Evolutionary conservation across 2,329 filamentous ascomycete genomes (phyloP).

Genomic region (Penicillium sp.): DNA sequence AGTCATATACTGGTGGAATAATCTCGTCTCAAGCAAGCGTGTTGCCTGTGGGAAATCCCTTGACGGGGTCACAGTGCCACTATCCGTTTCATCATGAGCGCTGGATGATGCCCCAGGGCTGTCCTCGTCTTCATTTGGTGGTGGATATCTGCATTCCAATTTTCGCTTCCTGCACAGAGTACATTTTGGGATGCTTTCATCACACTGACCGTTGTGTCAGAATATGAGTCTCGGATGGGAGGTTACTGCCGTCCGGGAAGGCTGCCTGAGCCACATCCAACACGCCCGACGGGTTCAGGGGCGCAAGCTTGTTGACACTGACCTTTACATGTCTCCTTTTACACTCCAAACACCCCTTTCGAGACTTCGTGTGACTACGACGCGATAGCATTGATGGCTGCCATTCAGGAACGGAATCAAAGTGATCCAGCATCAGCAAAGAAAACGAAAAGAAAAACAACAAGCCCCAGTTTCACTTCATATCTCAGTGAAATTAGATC

Average conservation of each 20-base stretch:
- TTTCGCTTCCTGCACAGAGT: slow-evolving; percentile 39
- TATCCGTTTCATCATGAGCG: slow-evolving; percentile 22
- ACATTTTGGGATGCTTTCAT: slow-evolving; percentile 39
- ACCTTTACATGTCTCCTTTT: slow-evolving; percentile 44
- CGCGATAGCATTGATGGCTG: slow-evolving; percentile 30
- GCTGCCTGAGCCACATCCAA: not conserved
- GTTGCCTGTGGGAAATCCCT: slow-evolving; percentile 20
- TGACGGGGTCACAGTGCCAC: slow-evolving; percentile 9
- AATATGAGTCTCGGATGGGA: not conserved
- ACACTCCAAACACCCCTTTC: slow-evolving; percentile 42
- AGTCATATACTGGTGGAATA: slow-evolving; percentile 42
- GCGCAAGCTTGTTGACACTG: slow-evolving; percentile 1
- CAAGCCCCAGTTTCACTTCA: not conserved
- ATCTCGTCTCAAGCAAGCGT: slow-evolving; percentile 37
- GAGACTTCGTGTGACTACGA: slow-evolving; percentile 42
- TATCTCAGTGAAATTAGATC: slow-evolving; percentile 1
- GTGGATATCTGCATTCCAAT: slow-evolving; percentile 39
- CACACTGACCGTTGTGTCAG: slow-evolving; percentile 31
- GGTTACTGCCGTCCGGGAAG: not conserved
- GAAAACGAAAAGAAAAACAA: not conserved
- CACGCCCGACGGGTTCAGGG: not conserved
- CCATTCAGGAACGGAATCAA: slow-evolving; percentile 1
- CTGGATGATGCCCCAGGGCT: slow-evolving; percentile 24
- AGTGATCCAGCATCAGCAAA: not conserved
- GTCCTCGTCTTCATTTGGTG: slow-evolving; percentile 24